phyloP scores from a whole-genome alignment of 2,329 filamentous ascomycete genomes.

The Ciborinia camelliae region DNA sequence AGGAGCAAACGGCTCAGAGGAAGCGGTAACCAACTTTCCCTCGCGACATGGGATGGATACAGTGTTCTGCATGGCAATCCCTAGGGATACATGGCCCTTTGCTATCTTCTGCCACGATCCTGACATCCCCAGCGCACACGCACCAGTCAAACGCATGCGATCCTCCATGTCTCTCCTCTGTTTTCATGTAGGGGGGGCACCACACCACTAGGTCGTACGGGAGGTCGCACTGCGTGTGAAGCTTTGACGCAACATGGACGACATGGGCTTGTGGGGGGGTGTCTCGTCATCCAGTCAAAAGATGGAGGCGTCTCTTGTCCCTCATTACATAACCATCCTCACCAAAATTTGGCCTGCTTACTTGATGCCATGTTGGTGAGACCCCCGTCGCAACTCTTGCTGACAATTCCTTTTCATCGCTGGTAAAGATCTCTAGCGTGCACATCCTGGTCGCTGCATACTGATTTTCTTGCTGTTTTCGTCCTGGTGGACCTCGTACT shows the following conservation, averaged over 20 bases:
- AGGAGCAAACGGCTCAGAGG: neutral
- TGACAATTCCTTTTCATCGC: conserved; percentile 22
- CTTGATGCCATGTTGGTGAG: conserved; percentile 8
- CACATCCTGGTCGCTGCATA: too few species aligned
- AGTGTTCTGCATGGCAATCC: conserved; percentile 11
- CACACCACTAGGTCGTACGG: neutral
- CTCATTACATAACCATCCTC: conserved; percentile 29
- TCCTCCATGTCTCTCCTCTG: neutral
- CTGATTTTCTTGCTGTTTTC: conserved; percentile 5
- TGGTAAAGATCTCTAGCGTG: conserved; percentile 18
- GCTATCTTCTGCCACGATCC: conserved; percentile 8
- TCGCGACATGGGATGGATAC: neutral
- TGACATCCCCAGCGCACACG: neutral
- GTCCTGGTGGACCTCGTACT: conserved; percentile 12
- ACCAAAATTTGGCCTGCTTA: conserved; percentile 20
- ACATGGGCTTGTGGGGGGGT: conserved; percentile 8
- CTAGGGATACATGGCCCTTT: conserved; percentile 7
- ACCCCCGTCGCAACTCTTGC: conserved; percentile 15
- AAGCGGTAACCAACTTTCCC: conserved; percentile 15
- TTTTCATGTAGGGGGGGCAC: neutral
- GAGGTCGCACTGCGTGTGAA: conserved; percentile 1
- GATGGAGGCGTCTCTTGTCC: too few species aligned
- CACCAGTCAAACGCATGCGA: conserved; percentile 8
- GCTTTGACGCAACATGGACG: neutral
- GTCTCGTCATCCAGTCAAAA: conserved; percentile 16